Evolutionary conservation across 352 stramenopile genomes (phyloP).

Genomic region (Pythium apleroticum): DNA sequence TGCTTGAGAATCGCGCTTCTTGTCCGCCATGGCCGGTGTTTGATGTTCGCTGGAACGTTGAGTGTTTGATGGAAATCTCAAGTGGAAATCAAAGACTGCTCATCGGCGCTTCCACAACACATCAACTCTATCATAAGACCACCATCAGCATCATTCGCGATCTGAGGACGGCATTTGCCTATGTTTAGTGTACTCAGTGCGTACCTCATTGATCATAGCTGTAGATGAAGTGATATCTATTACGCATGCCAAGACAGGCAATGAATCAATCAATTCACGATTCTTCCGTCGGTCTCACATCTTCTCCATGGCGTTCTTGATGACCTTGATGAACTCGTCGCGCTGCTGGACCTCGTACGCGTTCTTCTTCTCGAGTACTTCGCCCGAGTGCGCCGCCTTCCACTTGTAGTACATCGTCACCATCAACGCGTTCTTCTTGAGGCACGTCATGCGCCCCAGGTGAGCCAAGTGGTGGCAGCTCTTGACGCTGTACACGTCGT

Average conservation of each 20-base stretch:
- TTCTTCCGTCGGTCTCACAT: constrained; percentile 32
- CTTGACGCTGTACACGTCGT: constrained; percentile 78
- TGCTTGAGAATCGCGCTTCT: constrained; percentile 72
- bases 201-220: background rate
- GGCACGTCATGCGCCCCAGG: constrained; percentile 80
- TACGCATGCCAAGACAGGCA: background rate
- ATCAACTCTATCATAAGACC: constrained; percentile 2
- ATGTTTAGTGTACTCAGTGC: background rate
- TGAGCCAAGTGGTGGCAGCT: constrained; percentile 72
- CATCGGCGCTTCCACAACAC: background rate
- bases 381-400: constrained; percentile 35
- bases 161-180: background rate
- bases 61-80: background rate
- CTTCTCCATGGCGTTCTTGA: constrained; percentile 82
- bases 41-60: background rate
- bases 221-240: background rate
- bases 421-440: constrained; percentile 89
- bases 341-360: constrained; percentile 86
- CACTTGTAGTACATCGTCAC: constrained; percentile 89
- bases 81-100: background rate
- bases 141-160: background rate
- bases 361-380: constrained; percentile 65
- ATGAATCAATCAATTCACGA: background rate
- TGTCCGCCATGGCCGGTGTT: constrained; percentile 50
- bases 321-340: constrained; percentile 84